A percentile compares a stretch with the other conserved stretches of the same genome.
These are phyloP conservation scores for Gyrodon lividus DNA, from an alignment of 768 basidiomycete genomes.

Conservation along the genomic window DNA sequence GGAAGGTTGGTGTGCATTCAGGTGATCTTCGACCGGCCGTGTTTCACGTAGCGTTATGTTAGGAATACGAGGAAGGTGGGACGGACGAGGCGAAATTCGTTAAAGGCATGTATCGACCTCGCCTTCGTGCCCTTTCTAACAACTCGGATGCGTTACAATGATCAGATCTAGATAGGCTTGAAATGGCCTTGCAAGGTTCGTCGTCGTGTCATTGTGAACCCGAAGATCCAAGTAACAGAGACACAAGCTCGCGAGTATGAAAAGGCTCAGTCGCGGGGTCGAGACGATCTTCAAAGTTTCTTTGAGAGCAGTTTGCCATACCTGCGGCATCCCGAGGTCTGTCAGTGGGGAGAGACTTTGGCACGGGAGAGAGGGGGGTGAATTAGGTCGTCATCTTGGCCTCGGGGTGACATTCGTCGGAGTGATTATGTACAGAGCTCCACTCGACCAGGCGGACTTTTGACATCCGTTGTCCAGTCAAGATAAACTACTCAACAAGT, in stretches of 20 bases:
- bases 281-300: conserved; percentile 62
- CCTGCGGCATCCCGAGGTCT: conserved; percentile 70
- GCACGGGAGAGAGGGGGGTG: conserved; percentile 6
- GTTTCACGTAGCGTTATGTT: not conserved
- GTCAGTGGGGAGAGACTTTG: conserved; percentile 60
- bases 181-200: conserved; percentile 82
- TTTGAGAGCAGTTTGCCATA: conserved; percentile 78
- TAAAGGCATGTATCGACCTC: conserved; percentile 53
- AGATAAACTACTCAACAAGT: too few species aligned
- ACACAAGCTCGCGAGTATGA: conserved; percentile 72
- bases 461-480: too few species aligned
- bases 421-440: too few species aligned
- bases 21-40: not conserved
- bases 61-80: conserved; percentile 83
- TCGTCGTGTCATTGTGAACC: not conserved
- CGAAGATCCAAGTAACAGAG: not conserved
- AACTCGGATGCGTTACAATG: not conserved
- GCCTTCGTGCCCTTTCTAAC: not conserved
- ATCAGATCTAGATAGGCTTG: conserved; percentile 80
- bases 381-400: not conserved
- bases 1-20: conserved; percentile 50
- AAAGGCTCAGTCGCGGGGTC: conserved; percentile 41
- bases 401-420: too few species aligned
- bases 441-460: too few species aligned
- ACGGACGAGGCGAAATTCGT: conserved; percentile 82